Evolutionary conservation across 179 eudicot genomes (phyloP).

Genomic region (Vitellaria paradoxa): DNA sequence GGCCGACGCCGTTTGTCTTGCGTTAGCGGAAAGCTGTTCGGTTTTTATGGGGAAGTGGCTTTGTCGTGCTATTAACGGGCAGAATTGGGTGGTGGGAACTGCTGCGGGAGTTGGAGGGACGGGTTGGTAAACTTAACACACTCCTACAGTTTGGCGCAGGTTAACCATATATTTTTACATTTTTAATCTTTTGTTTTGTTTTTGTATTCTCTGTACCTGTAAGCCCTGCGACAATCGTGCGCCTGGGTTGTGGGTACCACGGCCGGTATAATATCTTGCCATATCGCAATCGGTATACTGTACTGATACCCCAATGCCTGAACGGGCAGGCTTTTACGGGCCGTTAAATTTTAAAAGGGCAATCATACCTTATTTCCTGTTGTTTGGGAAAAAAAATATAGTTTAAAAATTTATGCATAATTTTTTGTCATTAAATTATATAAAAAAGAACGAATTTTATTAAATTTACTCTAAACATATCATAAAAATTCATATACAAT

Average conservation of each 20-base stretch:
- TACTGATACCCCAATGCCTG: not conserved
- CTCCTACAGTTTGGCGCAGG: not conserved
- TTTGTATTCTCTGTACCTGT: no score
- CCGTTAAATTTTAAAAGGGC: no score
- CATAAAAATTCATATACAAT: no score
- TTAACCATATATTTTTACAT: conserved; percentile 12
- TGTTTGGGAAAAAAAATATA: no score
- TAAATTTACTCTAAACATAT: no score
- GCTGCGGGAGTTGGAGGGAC: not conserved
- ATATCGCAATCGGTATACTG: not conserved
- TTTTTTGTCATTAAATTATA: no score
- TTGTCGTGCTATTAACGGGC: conserved; percentile 59
- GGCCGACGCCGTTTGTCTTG: conserved; percentile 33
- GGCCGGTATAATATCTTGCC: no score
- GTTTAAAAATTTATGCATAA: no score
- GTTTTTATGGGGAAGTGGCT: conserved; percentile 45
- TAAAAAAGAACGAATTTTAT: no score
- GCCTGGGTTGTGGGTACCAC: conserved; percentile 9
- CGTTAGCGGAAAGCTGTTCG: conserved; percentile 33
- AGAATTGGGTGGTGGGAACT: conserved; percentile 38
- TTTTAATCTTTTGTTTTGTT: not conserved
- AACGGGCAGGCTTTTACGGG: no score
- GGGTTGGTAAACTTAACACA: conserved; percentile 7
- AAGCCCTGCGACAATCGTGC: conserved; percentile 1
- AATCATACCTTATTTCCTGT: no score